Evolutionary conservation across 768 basidiomycete genomes (phyloP), one percentile per base, ranked within the genome.

Genomic region (Strobilomyces confusus): DNA sequence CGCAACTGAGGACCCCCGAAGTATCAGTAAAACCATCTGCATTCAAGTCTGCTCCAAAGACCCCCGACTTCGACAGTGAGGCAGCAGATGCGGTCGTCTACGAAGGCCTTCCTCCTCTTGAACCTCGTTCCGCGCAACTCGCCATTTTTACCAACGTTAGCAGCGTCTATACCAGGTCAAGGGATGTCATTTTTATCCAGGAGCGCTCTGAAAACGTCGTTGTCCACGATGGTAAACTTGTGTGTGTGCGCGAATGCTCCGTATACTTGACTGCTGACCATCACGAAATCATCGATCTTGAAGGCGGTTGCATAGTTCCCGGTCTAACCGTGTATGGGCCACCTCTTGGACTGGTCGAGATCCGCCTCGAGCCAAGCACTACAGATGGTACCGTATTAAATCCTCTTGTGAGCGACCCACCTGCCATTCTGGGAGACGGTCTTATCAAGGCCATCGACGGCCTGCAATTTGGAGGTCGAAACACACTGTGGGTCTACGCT

Each of bases 51-150:
- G 46, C 67, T 7, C 87, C 89, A 0, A 71, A 68, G 38, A 81
- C 83, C 2, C 89, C 90, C 0, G 75, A 87, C 59, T 94, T 86
- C 58, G 81, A 85, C 61, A 73, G 78, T 44, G 90, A 92, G 60
- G 82, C 83, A 4, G 68, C 72, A 30, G 77, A 81, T 30, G 80
- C 85, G 1, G 61, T 91, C 36, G 56, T 76, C 34, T 82, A 82
- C 54, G 83, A 92, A 26, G 92, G 92, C 20, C 77, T 93, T 49
- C 88, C 89, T 6, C 88, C 90, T 14, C 73, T 95, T 12, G 65
- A 68, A 9, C 76, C 81, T 0, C 55, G 66, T 23, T 63, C 62
- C 9, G 44, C 41, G 8, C 62, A 62, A 29, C 75, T 72, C 34
- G 73, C 86, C 30, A 66, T 85, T 22, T 91, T 93, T 64, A 73